phyloP scores from a whole-genome alignment of 768 basidiomycete species.

The Boletus patriciae region DNA sequence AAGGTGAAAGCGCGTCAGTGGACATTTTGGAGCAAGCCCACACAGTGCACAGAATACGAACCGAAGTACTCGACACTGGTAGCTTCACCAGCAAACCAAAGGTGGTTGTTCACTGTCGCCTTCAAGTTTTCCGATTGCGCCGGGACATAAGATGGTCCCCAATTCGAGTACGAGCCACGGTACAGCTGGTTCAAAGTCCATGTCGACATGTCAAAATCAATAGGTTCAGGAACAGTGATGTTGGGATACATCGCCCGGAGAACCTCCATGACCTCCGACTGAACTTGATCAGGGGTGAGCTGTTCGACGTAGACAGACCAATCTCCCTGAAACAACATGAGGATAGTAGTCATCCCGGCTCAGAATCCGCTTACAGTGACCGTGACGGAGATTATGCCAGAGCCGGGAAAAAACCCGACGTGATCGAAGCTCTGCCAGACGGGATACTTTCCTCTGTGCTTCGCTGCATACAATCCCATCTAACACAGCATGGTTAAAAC shows the following conservation, averaged over 20 bases:
- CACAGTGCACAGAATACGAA: slow-evolving; percentile 29
- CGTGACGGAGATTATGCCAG: slow-evolving; percentile 42
- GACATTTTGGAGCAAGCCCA: not conserved
- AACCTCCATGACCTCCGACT: slow-evolving; percentile 55
- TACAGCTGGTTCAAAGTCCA: slow-evolving; percentile 54
- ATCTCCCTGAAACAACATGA: slow-evolving; percentile 46
- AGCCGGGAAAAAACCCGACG: slow-evolving; percentile 56
- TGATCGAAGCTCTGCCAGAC: slow-evolving; percentile 69
- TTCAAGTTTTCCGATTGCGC: slow-evolving; percentile 56
- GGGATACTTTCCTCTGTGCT: slow-evolving; percentile 59
- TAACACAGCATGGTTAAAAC: not conserved
- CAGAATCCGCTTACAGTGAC: slow-evolving; percentile 23
- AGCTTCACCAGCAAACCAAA: slow-evolving; percentile 68
- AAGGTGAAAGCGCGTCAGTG: not conserved
- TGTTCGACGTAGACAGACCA: slow-evolving; percentile 59
- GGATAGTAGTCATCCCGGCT: not conserved
- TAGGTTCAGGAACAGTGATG: slow-evolving; percentile 52
- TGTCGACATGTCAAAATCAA: slow-evolving; percentile 52
- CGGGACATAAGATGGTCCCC: slow-evolving; percentile 61
- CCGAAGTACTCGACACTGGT: slow-evolving; percentile 60
- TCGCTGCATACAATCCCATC: slow-evolving; percentile 55
- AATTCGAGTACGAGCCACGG: slow-evolving; percentile 59
- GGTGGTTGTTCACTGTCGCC: slow-evolving; percentile 47
- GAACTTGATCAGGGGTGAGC: slow-evolving; percentile 46
- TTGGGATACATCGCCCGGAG: slow-evolving; percentile 61